Percentiles rank a stretch among this genome's conserved stretches.
phyloP scores from a whole-genome alignment of 768 basidiomycete genomes.

The Suillus luteus region DNA sequence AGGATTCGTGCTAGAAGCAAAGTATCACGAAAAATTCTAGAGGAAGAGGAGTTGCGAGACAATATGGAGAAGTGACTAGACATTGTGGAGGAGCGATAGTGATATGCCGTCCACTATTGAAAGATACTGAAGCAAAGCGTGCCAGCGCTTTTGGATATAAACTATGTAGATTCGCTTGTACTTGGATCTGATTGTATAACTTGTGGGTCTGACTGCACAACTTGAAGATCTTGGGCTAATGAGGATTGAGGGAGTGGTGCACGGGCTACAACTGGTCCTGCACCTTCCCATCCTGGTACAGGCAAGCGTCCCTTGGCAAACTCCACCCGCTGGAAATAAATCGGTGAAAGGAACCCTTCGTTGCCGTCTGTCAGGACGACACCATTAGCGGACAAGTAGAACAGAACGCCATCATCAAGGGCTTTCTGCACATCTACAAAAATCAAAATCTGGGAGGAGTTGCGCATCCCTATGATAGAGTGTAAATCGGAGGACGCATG shows the following conservation, averaged over 20 bases:
- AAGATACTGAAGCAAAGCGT: not conserved
- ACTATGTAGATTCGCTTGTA: not conserved
- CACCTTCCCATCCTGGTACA: constrained; percentile 26
- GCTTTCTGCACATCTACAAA: constrained; percentile 78
- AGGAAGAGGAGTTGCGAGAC: constrained; percentile 8
- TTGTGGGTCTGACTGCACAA: not conserved
- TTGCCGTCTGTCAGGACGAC: constrained; percentile 87
- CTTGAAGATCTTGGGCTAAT: not conserved
- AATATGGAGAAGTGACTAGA: not conserved
- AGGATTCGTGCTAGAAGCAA: constrained; percentile 24
- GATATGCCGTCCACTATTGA: not conserved
- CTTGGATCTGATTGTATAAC: not conserved
- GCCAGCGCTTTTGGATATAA: not conserved
- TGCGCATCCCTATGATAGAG: constrained; percentile 69
- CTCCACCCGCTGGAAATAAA: constrained; percentile 74
- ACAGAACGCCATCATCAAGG: constrained; percentile 65
- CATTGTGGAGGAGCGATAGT: not conserved
- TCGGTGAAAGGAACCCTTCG: constrained; percentile 56
- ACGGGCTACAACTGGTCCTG: constrained; percentile 4
- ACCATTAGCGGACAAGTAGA: constrained; percentile 83
- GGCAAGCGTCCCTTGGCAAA: constrained; percentile 31
- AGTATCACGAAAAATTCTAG: constrained; percentile 17
- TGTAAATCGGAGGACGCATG: constrained; percentile 1
- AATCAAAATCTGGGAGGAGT: constrained; percentile 74
- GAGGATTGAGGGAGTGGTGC: not conserved